A percentile compares a stretch with the other conserved stretches of the same genome.
Evolutionary conservation across 768 basidiomycete genomes (phyloP).

Genomic region (Porpolomopsis calyptriformis): DNA sequence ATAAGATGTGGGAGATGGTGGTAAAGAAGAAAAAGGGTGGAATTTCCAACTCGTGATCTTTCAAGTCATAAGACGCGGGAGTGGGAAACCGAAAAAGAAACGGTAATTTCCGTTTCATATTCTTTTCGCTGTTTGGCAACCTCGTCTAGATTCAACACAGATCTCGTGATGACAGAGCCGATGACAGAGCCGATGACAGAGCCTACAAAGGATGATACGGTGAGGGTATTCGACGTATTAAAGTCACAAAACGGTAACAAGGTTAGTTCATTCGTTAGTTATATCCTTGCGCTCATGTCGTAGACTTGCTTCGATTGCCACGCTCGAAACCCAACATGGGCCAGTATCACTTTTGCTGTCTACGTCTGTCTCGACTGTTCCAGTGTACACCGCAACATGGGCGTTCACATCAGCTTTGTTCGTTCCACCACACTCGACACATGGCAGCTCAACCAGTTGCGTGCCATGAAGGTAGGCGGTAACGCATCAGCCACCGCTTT

Average conservation of each 20-base stretch:
- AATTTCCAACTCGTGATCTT: too few species aligned
- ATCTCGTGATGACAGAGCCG: too few species aligned
- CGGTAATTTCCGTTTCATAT: too few species aligned
- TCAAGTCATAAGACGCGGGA: too few species aligned
- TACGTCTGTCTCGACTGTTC: constrained; percentile 99
- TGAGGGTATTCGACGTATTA: constrained; percentile 74
- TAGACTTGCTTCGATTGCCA: constrained; percentile 91
- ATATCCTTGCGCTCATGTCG: not conserved
- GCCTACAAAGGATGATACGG: constrained; percentile 78
- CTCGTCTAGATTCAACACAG: too few species aligned
- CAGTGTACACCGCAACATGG: constrained; percentile 88
- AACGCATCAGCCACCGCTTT: constrained; percentile 82
- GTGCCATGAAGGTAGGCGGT: constrained; percentile 94
- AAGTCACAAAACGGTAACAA: constrained; percentile 84
- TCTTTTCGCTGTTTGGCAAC: too few species aligned
- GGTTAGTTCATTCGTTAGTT: constrained; percentile 25
- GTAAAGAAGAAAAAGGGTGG: too few species aligned
- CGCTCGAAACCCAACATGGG: constrained; percentile 96
- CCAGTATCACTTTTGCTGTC: constrained; percentile 90
- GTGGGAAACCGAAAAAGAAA: too few species aligned
- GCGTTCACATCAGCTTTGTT: constrained; percentile 96
- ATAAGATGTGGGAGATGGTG: too few species aligned
- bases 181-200: too few species aligned
- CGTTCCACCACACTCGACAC: constrained; percentile 93
- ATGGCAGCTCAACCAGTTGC: constrained; percentile 85